These are phyloP conservation scores for Theileria luwenshuni DNA, from an alignment of 169 alveolate genomes.

Conservation along the genomic window DNA sequence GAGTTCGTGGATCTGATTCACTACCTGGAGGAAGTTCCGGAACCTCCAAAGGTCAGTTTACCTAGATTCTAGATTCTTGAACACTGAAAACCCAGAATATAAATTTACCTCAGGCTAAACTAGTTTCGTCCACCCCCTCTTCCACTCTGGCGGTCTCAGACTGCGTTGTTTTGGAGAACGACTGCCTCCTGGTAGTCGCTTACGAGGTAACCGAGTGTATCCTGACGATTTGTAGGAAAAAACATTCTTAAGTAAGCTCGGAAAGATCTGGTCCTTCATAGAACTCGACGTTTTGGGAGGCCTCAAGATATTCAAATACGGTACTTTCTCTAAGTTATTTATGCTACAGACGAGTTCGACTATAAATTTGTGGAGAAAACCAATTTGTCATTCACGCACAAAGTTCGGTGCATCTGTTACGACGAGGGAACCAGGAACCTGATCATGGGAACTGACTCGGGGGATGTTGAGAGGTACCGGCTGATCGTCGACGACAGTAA, in stretches of 20 bases:
- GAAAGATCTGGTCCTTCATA: slow-evolving; percentile 77
- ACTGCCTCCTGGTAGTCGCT: slow-evolving; percentile 36
- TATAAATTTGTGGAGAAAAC: slow-evolving; percentile 1
- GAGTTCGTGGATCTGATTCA: slow-evolving; percentile 50
- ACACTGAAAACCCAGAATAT: background rate
- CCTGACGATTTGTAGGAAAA: slow-evolving; percentile 56
- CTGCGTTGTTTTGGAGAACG: slow-evolving; percentile 19
- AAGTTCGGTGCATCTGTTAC: slow-evolving; percentile 39
- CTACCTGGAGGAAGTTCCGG: slow-evolving; percentile 38
- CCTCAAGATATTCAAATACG: slow-evolving; percentile 63
- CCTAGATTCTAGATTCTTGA: background rate
- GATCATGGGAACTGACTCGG: slow-evolving; percentile 59
- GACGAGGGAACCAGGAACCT: slow-evolving; percentile 27
- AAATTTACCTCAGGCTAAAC: slow-evolving; percentile 20
- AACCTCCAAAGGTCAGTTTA: slow-evolving; percentile 17
- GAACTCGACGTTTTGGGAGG: slow-evolving; percentile 77
- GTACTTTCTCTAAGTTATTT: slow-evolving; percentile 22
- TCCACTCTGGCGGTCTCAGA: slow-evolving; percentile 61
- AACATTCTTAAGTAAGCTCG: slow-evolving; percentile 73
- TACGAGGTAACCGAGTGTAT: slow-evolving; percentile 33
- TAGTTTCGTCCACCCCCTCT: slow-evolving; percentile 17
- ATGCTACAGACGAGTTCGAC: slow-evolving; percentile 23
- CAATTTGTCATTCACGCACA: slow-evolving; percentile 25
- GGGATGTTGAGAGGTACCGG: slow-evolving; percentile 35
- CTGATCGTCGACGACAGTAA: slow-evolving; percentile 21